Percentiles rank a stretch among this genome's conserved stretches.
phyloP scores from a whole-genome alignment of 1,139 yeast species.

The Geotrichum aggregatum region DNA sequence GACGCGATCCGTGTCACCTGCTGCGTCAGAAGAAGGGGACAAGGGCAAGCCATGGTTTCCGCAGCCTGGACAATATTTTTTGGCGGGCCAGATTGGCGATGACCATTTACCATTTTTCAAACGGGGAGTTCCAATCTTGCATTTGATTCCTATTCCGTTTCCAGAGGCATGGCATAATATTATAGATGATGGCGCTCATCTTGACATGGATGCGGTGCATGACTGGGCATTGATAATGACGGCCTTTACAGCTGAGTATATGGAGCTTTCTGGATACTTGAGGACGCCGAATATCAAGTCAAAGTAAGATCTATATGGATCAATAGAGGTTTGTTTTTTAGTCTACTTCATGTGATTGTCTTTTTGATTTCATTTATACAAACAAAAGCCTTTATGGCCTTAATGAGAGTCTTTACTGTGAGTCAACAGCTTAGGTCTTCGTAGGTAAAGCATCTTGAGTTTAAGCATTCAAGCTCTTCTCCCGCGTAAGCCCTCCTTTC shows the following conservation, averaged over 20 bases:
- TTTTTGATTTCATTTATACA: no score
- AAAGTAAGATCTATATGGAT: no score
- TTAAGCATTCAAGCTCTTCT: neutral
- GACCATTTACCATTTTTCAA: slow-evolving; percentile 52
- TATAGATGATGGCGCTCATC: slow-evolving; percentile 39
- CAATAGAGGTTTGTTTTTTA: neutral
- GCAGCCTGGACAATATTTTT: slow-evolving; percentile 34
- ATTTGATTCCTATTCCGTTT: slow-evolving; percentile 49
- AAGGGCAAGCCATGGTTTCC: slow-evolving; percentile 17
- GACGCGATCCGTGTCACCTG: neutral
- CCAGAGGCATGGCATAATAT: slow-evolving; percentile 53
- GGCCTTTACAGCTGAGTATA: slow-evolving; percentile 38
- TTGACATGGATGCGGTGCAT: slow-evolving; percentile 36
- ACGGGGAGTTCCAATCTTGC: slow-evolving; percentile 48
- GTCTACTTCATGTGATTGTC: no score
- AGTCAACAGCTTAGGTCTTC: no score
- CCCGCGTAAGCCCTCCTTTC: slow-evolving; percentile 45
- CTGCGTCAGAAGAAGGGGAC: neutral
- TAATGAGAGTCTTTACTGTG: no score
- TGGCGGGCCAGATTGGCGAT: slow-evolving; percentile 38
- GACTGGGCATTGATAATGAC: slow-evolving; percentile 40
- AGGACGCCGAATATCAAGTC: neutral
- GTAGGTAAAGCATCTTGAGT: no score
- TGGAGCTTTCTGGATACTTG: slow-evolving; percentile 30
- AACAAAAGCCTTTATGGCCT: no score